Base-by-base conservation (phyloP, 106 monocot genomes). In the Acorus calamus region DNA sequence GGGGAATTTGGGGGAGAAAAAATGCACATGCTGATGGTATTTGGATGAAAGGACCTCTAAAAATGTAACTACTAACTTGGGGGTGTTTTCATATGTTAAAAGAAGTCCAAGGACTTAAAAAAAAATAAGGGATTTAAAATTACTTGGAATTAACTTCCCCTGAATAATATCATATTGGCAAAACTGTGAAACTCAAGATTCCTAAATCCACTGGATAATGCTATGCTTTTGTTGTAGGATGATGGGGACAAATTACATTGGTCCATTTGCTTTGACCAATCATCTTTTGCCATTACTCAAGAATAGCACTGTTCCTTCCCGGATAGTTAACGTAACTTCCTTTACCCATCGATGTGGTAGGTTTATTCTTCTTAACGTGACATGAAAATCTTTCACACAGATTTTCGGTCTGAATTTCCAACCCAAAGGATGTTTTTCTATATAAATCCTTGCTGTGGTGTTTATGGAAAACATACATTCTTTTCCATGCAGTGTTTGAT, bases 341-440 rank as follows among this genome's bases (percentile, higher is more conserved):
- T 91, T 91, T 63, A 96, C 94, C 45, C 90, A 96, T 71, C 76
- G 80, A 72, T 87, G 79, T 57, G 87, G 94, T 90, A 67, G 84
- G 79, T n/a, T 72, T 71, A 46, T 2, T 42, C 70, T 65, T 10
- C 42, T 6, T 7, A 4, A 13, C 56, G 55, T 67, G 53, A 11
- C 43, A 12, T 66, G 4, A 13, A 48, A 12, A 48, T 6, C 2
- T 11, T 48, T 48, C 46, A 4, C 14, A 11, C 11, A 45, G 2
- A 13, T 62, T 10, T 12, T 49, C 4, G 47, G 2, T 4, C 28
- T 1, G 28, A 28, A n/a, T n/a, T n/a, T n/a, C n/a, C n/a, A n/a
- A 28, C 28, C 28, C 28, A 1, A 28, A 28, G 28, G 28, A 28
- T 28, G 28, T 28, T 28, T 28, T 28, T 28, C 28, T 28, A 28